Evolutionary conservation across 2,329 filamentous ascomycete genomes (phyloP).

Genomic region (Cordyceps fumosorosea): DNA sequence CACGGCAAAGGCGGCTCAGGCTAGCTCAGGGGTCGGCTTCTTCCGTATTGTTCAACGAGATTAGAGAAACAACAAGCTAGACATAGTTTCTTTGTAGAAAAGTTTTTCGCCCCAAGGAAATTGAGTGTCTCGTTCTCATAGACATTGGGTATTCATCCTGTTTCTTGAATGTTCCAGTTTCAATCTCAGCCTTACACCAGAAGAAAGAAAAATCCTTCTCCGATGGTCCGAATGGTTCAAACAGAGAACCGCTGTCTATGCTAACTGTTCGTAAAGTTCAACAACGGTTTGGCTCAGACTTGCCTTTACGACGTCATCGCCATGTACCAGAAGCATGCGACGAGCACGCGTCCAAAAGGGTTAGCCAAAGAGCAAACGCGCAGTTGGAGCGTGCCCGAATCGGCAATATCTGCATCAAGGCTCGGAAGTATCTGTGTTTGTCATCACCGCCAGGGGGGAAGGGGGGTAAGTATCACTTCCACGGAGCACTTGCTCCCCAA

Average conservation of each 20-base stretch:
- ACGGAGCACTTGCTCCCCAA: not conserved
- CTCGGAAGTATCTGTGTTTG: conserved; percentile 69
- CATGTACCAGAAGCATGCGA: conserved; percentile 23
- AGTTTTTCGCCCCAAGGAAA: not conserved
- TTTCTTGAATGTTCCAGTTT: not conserved
- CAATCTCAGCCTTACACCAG: not conserved
- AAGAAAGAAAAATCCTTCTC: no score
- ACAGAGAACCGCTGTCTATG: not conserved
- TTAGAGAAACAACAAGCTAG: not conserved
- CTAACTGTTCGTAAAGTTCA: no score
- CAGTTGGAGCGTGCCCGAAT: conserved; percentile 22
- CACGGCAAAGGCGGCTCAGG: not conserved
- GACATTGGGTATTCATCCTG: no score
- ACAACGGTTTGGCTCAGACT: conserved; percentile 50
- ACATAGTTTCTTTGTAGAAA: not conserved
- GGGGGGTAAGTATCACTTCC: not conserved
- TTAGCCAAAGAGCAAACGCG: conserved; percentile 44
- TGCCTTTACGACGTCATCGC: conserved; percentile 55
- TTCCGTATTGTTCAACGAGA: not conserved
- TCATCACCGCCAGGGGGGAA: conserved; percentile 53
- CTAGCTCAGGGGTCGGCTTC: not conserved
- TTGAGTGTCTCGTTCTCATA: not conserved
- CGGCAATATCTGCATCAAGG: conserved; percentile 22
- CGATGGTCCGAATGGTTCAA: not conserved
- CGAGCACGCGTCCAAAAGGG: conserved; percentile 31